phyloP scores from a whole-genome alignment of 2,329 filamentous ascomycete species.

The Cladophialophora immunda region DNA sequence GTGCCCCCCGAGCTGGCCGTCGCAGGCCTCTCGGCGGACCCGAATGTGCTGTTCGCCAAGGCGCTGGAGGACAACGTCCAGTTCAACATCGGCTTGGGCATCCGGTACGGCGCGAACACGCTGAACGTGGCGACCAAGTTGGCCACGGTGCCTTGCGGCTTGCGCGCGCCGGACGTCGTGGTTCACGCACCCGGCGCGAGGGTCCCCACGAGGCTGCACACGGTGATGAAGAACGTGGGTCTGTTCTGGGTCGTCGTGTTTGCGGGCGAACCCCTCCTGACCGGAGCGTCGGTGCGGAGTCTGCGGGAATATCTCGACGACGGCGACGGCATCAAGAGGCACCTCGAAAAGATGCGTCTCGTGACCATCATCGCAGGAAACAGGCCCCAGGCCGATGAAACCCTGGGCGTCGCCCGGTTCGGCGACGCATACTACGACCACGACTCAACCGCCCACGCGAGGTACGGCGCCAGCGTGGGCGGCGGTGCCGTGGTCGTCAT shows the following conservation, averaged over 20 bases:
- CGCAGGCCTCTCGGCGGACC: neutral
- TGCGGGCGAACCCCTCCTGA: conserved; percentile 11
- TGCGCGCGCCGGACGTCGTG: conserved; percentile 1
- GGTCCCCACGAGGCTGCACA: conserved; percentile 5
- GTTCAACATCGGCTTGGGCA: conserved; percentile 1
- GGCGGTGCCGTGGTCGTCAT: conserved; percentile 2
- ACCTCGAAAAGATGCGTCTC: neutral
- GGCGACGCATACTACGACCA: conserved; percentile 2
- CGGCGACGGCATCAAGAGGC: neutral
- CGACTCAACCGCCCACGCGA: conserved; percentile 2
- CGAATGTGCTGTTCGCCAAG: neutral
- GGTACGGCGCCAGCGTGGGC: neutral
- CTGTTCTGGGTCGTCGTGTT: conserved; percentile 13
- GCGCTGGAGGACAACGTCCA: neutral
- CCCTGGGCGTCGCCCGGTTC: neutral
- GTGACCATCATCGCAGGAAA: conserved; percentile 9
- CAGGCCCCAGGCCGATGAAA: conserved; percentile 2
- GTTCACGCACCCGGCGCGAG: conserved; percentile 5
- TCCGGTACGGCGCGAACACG: conserved; percentile 4
- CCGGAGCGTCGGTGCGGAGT: neutral
- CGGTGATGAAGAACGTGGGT: conserved; percentile 7
- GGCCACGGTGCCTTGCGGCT: neutral
- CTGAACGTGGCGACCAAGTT: conserved; percentile 3
- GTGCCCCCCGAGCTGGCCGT: neutral
- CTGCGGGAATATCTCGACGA: neutral